Base-by-base conservation (phyloP, 73 alveolate species). In the Uronychia setigera region DNA sequence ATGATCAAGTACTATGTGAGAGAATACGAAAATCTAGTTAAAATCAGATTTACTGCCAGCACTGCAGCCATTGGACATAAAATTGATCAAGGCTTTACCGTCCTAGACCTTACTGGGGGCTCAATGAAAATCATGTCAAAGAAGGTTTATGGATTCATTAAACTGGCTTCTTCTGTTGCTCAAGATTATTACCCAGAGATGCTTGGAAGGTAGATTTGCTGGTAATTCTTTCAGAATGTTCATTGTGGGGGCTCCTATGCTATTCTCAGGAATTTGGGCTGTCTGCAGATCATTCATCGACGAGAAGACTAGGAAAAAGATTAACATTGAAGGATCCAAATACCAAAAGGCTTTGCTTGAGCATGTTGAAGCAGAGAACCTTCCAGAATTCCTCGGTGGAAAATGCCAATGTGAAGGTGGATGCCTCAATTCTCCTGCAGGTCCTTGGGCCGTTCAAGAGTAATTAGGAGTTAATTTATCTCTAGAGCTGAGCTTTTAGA, bases 171-270 rank as follows among this genome's bases (percentile, higher is more conserved):
- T 19, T 33, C 76, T 80, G 80, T 95, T 26, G 92, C 94, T 28
- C 95, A 92, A 57, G 97, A 95, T 87, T 93, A 95, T 83, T 95
- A 95, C 76, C 99, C 99, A 27, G 96, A 94, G 81, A 87, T 85
- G 77, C 83, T 95, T 88, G 99, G 97, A 28, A 59, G 83, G 33
- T n/a, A n/a, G n/a, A n/a, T n/a, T n/a, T n/a, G n/a, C n/a, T n/a
- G n/a, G n/a, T n/a, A n/a, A n/a, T n/a, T n/a, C n/a, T n/a, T n/a
- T n/a, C n/a, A n/a, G n/a, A n/a, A 87, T 91, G 96, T 87, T 89
- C 34, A 81, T 95, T 35, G 92, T 93, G 30, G 94, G 94, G 76
- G 86, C 98, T 5, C 93, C 94, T 30, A 80, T 74, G 86, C 82
- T 95, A 75, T 95, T 95, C 88, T 77, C 94, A 28, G 90, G 90